A percentile compares a stretch with the other conserved stretches of the same genome.
Evolutionary conservation across 306 rosid species (phyloP).

Genomic region (Mimosa bimucronata): DNA sequence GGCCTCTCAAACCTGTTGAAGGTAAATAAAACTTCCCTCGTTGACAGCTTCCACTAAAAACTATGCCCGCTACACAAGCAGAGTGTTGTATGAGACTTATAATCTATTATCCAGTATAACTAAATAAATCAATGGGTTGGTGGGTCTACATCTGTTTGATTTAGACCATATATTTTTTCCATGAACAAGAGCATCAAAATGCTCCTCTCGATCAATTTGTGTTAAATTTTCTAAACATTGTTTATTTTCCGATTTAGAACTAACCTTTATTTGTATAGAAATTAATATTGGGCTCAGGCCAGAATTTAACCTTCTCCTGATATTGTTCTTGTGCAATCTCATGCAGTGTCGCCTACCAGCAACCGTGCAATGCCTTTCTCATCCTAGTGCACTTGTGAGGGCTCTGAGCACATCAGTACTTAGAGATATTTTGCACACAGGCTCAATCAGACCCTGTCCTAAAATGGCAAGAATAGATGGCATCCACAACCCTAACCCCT

Average conservation of each 20-base stretch:
- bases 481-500: constrained; percentile 39
- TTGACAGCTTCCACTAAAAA: constrained; percentile 8
- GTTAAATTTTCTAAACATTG: background rate
- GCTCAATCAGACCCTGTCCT: constrained; percentile 56
- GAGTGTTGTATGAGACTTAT: background rate
- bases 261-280: background rate
- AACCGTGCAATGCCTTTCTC: constrained; percentile 80
- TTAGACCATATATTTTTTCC: background rate
- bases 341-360: constrained; percentile 92
- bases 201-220: background rate
- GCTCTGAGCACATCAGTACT: constrained; percentile 90
- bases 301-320: background rate
- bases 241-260: background rate
- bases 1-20: constrained; percentile 90
- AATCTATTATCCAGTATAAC: background rate
- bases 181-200: background rate
- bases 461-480: constrained; percentile 56
- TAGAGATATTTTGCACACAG: constrained; percentile 73
- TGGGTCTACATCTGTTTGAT: background rate
- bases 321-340: background rate
- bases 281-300: background rate
- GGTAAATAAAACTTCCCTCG: constrained; percentile 45
- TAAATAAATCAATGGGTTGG: background rate
- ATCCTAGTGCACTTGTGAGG: constrained; percentile 90
- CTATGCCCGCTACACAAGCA: background rate